Conservation (phyloP, 345 rosid genomes). For the thale cress (Arabidopsis thaliana) region DNA sequence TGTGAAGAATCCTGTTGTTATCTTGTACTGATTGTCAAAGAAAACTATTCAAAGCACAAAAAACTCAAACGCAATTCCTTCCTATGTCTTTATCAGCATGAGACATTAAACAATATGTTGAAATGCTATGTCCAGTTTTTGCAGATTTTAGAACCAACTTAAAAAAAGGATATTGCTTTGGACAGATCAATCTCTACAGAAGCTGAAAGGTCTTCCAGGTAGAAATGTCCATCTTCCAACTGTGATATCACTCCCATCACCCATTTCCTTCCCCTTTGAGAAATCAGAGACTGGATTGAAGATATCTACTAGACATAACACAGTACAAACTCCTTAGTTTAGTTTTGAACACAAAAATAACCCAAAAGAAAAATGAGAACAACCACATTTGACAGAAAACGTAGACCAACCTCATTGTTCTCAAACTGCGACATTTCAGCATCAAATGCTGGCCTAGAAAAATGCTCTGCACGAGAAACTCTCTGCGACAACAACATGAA, state of each 20-base stretch:
- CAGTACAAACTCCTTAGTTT: slow-evolving; percentile 10
- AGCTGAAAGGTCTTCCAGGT: slow-evolving; percentile 86
- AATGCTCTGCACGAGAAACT: slow-evolving; percentile 79
- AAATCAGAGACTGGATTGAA: slow-evolving; percentile 78
- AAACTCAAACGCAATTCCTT: slow-evolving; percentile 3
- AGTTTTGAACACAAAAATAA: not conserved
- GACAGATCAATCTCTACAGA: slow-evolving; percentile 89
- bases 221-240: slow-evolving; percentile 97
- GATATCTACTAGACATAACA: slow-evolving; percentile 61
- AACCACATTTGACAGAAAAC: not conserved
- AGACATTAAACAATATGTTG: not conserved
- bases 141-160: not conserved
- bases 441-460: slow-evolving; percentile 77
- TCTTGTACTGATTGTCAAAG: slow-evolving; percentile 73
- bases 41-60: slow-evolving; percentile 33
- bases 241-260: slow-evolving; percentile 97
- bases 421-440: slow-evolving; percentile 61
- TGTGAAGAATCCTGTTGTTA: slow-evolving; percentile 87
- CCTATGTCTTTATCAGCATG: not conserved
- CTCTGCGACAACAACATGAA: slow-evolving; percentile 78
- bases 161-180: slow-evolving; percentile 89
- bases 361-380: not conserved
- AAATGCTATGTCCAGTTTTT: not conserved
- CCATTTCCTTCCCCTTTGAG: slow-evolving; percentile 83
- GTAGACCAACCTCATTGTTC: slow-evolving; percentile 67